phyloP scores from a whole-genome alignment of 306 rosid genomes.

The Boehmeria nivea region DNA sequence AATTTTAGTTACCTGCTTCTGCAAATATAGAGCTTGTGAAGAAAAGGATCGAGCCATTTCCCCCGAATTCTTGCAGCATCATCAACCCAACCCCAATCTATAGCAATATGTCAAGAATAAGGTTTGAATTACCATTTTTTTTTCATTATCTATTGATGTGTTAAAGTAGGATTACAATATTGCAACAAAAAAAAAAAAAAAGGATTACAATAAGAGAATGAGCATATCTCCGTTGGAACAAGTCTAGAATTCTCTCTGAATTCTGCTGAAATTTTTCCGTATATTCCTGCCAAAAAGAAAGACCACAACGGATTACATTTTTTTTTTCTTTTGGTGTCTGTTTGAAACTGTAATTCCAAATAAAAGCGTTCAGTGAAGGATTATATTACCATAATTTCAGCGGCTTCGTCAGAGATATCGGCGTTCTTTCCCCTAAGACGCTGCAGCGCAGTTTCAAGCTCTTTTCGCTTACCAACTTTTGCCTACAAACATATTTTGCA shows the following conservation, averaged over 20 bases:
- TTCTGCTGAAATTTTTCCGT: constrained; percentile 3
- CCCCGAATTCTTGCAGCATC: constrained; percentile 27
- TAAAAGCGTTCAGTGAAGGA: background rate
- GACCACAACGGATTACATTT: no score
- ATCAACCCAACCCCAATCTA: constrained; percentile 31
- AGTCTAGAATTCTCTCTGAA: constrained; percentile 9
- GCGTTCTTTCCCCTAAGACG: constrained; percentile 51
- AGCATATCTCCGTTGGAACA: constrained; percentile 23
- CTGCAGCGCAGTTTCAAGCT: constrained; percentile 47
- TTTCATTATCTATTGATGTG: no score
- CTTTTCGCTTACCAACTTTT: constrained; percentile 41
- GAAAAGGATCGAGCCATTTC: constrained; percentile 17
- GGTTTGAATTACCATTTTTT: no score
- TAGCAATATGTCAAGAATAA: no score
- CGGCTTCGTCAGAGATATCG: constrained; percentile 57
- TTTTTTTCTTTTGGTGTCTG: background rate
- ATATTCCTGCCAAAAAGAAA: constrained; percentile 11
- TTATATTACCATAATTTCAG: constrained; percentile 47
- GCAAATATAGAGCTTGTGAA: constrained; percentile 16
- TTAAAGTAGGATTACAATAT: background rate
- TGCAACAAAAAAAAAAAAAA: no score
- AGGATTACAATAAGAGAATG: constrained; percentile 21
- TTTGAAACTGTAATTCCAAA: background rate
- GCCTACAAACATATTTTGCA: constrained; percentile 34
- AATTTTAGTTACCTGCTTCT: constrained; percentile 14